A percentile compares a stretch with the other conserved stretches of the same genome.
These are phyloP conservation scores for Saccharomycopsis babjevae DNA, from an alignment of 805 yeast genomes.

Conservation along the genomic window DNA sequence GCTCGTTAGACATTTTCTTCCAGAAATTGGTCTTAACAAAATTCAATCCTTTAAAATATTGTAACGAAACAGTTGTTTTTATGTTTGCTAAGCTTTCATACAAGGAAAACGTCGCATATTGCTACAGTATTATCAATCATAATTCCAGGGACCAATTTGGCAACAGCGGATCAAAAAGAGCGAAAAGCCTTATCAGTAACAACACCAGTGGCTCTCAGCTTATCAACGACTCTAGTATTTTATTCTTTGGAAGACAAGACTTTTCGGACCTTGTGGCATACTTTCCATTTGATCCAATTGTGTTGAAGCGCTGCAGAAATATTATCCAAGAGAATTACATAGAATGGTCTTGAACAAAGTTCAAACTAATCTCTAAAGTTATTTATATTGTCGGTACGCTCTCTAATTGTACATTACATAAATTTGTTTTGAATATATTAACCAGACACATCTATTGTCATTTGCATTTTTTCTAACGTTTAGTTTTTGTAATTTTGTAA, in stretches of 20 bases:
- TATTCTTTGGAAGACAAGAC: constrained; percentile 58
- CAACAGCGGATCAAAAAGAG: constrained; percentile 22
- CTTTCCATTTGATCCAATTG: constrained; percentile 91
- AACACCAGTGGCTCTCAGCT: constrained; percentile 2
- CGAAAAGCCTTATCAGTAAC: background rate
- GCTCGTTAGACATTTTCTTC: constrained; percentile 74
- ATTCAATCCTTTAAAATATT: constrained; percentile 87
- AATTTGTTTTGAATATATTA: too few relatives aligned
- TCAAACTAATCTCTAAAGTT: constrained; percentile 28
- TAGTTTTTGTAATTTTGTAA: too few relatives aligned
- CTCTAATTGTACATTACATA: too few relatives aligned
- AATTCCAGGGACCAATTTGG: constrained; percentile 64
- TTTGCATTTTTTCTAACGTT: too few relatives aligned
- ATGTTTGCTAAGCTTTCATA: constrained; percentile 92
- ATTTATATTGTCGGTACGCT: too few relatives aligned
- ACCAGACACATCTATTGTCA: too few relatives aligned
- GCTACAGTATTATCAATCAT: constrained; percentile 86
- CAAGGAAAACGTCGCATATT: constrained; percentile 80
- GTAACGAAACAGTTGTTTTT: constrained; percentile 86
- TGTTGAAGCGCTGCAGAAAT: constrained; percentile 50
- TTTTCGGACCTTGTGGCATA: constrained; percentile 87
- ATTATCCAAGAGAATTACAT: constrained; percentile 50
- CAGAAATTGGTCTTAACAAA: constrained; percentile 76
- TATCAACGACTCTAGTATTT: constrained; percentile 7
- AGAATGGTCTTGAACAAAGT: constrained; percentile 78